Evolutionary conservation across 208 protist species (phyloP).

Genomic region (Leishmania arabica): DNA sequence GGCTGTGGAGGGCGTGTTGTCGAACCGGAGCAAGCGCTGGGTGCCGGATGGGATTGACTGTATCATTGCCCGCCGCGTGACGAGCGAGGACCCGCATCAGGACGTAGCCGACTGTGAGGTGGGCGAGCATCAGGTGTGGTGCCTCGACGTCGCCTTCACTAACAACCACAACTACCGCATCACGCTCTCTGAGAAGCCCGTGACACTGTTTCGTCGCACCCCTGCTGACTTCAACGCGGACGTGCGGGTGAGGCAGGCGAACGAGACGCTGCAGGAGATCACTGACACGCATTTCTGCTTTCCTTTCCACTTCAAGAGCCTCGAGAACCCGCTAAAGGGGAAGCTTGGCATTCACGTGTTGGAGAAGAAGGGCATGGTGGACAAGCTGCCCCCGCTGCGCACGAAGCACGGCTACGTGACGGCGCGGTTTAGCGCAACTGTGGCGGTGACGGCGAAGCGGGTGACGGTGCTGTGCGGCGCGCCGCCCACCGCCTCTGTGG

Average conservation of each 20-base stretch:
- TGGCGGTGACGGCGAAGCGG: constrained; percentile 70
- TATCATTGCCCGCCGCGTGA: constrained; percentile 91
- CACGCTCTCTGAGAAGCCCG: constrained; percentile 41
- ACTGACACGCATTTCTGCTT: constrained; percentile 76
- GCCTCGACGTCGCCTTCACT: constrained; percentile 88
- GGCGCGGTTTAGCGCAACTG: constrained; percentile 79
- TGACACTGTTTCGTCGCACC: constrained; percentile 71
- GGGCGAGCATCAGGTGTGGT: constrained; percentile 82
- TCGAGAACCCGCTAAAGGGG: constrained; percentile 60
- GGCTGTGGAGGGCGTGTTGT: constrained; percentile 96
- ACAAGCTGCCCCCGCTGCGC: constrained; percentile 58
- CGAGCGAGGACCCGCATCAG: constrained; percentile 76
- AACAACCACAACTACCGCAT: constrained; percentile 58
- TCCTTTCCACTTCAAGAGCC: constrained; percentile 75
- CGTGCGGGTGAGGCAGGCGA: constrained; percentile 61
- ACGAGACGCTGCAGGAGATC: constrained; percentile 63
- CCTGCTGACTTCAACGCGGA: constrained; percentile 61
- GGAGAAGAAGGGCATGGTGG: constrained; percentile 60
- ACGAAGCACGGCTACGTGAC: constrained; percentile 67
- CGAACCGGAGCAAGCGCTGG: constrained; percentile 97
- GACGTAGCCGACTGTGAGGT: constrained; percentile 90
- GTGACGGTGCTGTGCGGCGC: constrained; percentile 80
- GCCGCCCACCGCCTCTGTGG: constrained; percentile 41
- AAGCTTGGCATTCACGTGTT: constrained; percentile 76
- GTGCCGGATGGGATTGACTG: constrained; percentile 97